These are phyloP conservation scores for Yarrowia divulgata DNA, from an alignment of 805 yeast genomes.

Conservation along the genomic window DNA sequence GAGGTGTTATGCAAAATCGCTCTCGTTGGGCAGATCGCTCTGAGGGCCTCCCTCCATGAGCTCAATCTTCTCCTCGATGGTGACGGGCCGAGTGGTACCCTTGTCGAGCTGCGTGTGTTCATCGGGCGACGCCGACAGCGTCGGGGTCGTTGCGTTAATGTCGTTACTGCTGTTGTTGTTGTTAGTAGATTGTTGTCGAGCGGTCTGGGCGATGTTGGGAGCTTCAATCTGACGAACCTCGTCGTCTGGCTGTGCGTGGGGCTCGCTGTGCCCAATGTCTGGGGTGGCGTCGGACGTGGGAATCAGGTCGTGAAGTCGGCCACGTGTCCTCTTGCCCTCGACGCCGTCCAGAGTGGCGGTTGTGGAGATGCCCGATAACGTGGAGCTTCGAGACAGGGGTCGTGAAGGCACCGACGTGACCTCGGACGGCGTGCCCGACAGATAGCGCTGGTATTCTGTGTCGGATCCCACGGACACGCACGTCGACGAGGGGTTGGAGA, in stretches of 20 bases:
- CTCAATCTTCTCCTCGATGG: conserved; percentile 40
- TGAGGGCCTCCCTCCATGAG: conserved; percentile 37
- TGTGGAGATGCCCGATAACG: conserved; percentile 69
- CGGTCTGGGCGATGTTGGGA: conserved; percentile 11
- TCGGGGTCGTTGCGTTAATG: conserved; percentile 9
- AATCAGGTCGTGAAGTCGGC: conserved; percentile 33
- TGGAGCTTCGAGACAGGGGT: conserved; percentile 67
- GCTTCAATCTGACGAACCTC: conserved; percentile 10
- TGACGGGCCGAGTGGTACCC: conserved; percentile 37
- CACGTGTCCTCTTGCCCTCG: conserved; percentile 60
- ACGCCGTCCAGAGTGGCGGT: conserved; percentile 79
- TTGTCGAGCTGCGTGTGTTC: conserved; percentile 30
- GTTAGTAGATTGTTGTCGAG: conserved; percentile 11
- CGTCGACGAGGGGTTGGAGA: conserved; percentile 37
- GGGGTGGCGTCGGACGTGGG: conserved; percentile 11
- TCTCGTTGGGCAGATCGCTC: conserved; percentile 34
- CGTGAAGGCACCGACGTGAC: conserved; percentile 53
- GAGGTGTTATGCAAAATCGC: conserved; percentile 24
- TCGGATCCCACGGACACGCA: conserved; percentile 39
- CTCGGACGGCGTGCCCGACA: conserved; percentile 34
- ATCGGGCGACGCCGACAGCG: conserved; percentile 18
- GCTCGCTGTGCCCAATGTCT: conserved; percentile 26
- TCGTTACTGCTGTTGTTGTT: conserved; percentile 3
- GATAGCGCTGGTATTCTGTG: conserved; percentile 37
- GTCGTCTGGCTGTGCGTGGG: conserved; percentile 35